Evolutionary conservation across 495 filamentous ascomycete genomes (phyloP).

Genomic region (Talaromyces proteolyticus): DNA sequence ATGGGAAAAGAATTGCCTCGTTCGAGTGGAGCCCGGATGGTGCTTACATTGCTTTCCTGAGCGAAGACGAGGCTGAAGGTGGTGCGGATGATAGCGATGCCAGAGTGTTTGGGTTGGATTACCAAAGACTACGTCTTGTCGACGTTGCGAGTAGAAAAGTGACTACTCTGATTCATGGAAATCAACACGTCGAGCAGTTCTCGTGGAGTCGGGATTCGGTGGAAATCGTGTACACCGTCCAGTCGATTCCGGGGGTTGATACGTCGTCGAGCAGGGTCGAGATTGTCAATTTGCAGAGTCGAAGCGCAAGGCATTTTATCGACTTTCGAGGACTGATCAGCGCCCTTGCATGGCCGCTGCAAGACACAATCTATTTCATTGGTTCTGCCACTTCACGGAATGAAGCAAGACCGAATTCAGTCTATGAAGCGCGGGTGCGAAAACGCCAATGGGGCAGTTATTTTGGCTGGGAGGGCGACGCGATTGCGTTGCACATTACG

Average conservation of each 20-base stretch:
- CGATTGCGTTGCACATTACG: neutral
- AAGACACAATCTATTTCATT: neutral
- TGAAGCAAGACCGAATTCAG: neutral
- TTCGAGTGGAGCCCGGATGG: constrained; percentile 16
- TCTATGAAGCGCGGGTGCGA: neutral
- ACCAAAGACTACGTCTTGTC: constrained; percentile 6
- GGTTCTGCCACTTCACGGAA: neutral
- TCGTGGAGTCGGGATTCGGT: constrained; percentile 5
- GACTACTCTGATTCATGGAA: neutral
- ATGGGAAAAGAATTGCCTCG: constrained; percentile 9
- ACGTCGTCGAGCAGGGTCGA: neutral
- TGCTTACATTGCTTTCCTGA: constrained; percentile 15
- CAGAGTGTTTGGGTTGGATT: constrained; percentile 10
- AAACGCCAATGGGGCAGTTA: neutral
- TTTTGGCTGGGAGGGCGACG: neutral
- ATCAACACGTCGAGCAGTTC: constrained; percentile 7
- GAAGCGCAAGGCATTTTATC: neutral
- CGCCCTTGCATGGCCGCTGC: neutral
- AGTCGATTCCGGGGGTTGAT: constrained; percentile 4
- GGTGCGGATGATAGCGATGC: constrained; percentile 5
- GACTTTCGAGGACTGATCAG: neutral
- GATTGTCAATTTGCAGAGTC: neutral
- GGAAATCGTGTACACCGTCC: constrained; percentile 1
- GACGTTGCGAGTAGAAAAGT: neutral
- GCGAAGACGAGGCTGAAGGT: constrained; percentile 15